These are phyloP conservation scores for Talaromyces adpressus DNA, from an alignment of 495 filamentous ascomycete genomes.

Conservation along the genomic window DNA sequence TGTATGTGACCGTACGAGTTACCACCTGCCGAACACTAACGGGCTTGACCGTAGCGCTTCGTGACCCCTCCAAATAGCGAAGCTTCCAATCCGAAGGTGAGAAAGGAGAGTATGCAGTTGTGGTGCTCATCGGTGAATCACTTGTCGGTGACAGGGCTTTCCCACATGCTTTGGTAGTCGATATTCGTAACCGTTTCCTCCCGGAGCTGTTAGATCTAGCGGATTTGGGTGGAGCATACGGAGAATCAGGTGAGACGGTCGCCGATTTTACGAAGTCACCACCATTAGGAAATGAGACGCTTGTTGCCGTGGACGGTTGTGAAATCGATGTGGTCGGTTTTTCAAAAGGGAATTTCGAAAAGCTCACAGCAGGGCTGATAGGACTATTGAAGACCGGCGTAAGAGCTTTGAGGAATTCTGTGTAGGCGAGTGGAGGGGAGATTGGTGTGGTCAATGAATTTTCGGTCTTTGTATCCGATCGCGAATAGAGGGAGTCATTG, in stretches of 20 bases:
- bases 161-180: constrained; percentile 14
- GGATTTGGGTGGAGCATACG: constrained; percentile 14
- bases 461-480: constrained; percentile 42
- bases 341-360: constrained; percentile 26
- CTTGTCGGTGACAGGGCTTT: constrained; percentile 16
- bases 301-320: constrained; percentile 33
- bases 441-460: constrained; percentile 70
- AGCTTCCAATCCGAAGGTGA: constrained; percentile 32
- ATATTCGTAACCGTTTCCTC: constrained; percentile 36
- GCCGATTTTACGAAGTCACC: constrained; percentile 18
- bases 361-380: constrained; percentile 22
- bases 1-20: constrained; percentile 14
- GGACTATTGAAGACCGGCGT: constrained; percentile 56
- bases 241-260: constrained; percentile 30
- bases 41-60: constrained; percentile 22
- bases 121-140: constrained; percentile 25
- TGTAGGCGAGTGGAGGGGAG: constrained; percentile 85
- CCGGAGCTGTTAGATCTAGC: constrained; percentile 18
- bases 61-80: constrained; percentile 28
- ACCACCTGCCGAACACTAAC: constrained; percentile 44
- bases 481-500: constrained; percentile 25
- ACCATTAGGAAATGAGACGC: constrained; percentile 20
- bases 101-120: constrained; percentile 27
- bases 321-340: constrained; percentile 28
- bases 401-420: constrained; percentile 80